phyloP scores from a whole-genome alignment of 192 early-diverging fungal genomes.

The Coemansia sp. region DNA sequence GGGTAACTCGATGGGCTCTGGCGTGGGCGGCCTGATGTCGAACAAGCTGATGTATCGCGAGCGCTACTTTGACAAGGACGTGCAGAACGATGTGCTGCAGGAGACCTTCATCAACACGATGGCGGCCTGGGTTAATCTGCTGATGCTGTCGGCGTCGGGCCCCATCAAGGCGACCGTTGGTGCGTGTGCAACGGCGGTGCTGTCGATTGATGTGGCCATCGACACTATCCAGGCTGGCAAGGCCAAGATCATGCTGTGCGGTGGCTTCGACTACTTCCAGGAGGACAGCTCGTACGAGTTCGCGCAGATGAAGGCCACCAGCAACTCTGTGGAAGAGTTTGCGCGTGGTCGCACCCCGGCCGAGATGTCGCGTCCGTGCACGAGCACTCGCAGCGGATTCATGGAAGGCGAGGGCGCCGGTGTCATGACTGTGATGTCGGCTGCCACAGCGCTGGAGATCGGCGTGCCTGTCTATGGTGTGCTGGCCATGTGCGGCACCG shows the following conservation, averaged over 20 bases:
- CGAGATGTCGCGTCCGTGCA: slow-evolving; percentile 91
- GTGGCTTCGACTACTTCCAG: slow-evolving; percentile 89
- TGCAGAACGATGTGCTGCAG: slow-evolving; percentile 91
- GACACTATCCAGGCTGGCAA: slow-evolving; percentile 87
- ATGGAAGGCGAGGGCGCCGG: slow-evolving; percentile 94
- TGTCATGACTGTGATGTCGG: slow-evolving; percentile 86
- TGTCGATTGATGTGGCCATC: slow-evolving; percentile 87
- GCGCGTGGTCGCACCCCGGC: slow-evolving; percentile 81
- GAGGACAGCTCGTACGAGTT: slow-evolving; percentile 93
- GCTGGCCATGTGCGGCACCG: slow-evolving; percentile 83
- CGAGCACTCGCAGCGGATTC: slow-evolving; percentile 84
- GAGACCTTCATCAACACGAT: slow-evolving; percentile 97
- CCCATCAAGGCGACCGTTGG: slow-evolving; percentile 69
- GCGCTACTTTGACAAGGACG: slow-evolving; percentile 76
- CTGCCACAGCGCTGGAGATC: slow-evolving; percentile 82
- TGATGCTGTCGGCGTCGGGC: slow-evolving; percentile 86
- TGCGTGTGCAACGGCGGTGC: slow-evolving; percentile 90
- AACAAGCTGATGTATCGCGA: slow-evolving; percentile 79
- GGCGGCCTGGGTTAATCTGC: slow-evolving; percentile 94
- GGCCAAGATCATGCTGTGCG: slow-evolving; percentile 89
- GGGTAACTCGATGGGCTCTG: slow-evolving; percentile 87
- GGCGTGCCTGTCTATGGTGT: slow-evolving; percentile 90
- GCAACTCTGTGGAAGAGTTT: slow-evolving; percentile 82
- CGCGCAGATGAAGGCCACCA: slow-evolving; percentile 96
- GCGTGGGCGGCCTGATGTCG: slow-evolving; percentile 83